Evolutionary conservation across 2,329 filamentous ascomycete species (phyloP).

Genomic region (Calonectria pteridis): DNA sequence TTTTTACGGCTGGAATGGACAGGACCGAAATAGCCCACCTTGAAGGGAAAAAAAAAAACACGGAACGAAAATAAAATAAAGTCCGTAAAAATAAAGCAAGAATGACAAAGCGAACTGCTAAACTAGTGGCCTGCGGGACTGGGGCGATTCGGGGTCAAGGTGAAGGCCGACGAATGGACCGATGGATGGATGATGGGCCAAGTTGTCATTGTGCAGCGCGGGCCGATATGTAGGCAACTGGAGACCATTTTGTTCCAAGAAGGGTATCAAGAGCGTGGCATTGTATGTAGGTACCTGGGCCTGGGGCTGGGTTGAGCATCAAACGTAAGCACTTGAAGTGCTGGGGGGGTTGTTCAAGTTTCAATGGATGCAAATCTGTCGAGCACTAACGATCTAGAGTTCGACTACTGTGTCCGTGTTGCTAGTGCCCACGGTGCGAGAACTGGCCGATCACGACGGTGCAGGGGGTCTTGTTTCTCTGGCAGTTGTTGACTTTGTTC

Average conservation of each 20-base stretch:
- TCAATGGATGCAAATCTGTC: not conserved
- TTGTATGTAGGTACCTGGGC: constrained; percentile 6
- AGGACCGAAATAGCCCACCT: not conserved
- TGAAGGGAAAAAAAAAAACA: not conserved
- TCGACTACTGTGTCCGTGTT: constrained; percentile 8
- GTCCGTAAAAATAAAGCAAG: not conserved
- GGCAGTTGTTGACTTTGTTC: not conserved
- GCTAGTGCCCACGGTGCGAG: not conserved
- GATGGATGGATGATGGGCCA: no score
- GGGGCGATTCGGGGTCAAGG: not conserved
- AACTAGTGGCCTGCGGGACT: not conserved
- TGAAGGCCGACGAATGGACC: not conserved
- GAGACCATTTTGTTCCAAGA: not conserved
- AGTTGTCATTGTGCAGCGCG: not conserved
- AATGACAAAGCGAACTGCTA: not conserved
- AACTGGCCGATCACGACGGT: not conserved
- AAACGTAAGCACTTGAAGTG: not conserved
- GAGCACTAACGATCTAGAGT: not conserved
- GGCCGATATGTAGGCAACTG: not conserved
- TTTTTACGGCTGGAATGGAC: not conserved
- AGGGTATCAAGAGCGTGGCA: not conserved
- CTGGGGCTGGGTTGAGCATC: not conserved
- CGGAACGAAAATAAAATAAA: not conserved
- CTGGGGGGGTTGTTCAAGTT: not conserved
- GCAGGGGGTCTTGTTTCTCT: not conserved